Percentiles rank a stretch among this genome's conserved stretches.
These are phyloP conservation scores for Stephanodiscus triporus DNA, from an alignment of 108 stramenopile genomes.

Conservation along the genomic window DNA sequence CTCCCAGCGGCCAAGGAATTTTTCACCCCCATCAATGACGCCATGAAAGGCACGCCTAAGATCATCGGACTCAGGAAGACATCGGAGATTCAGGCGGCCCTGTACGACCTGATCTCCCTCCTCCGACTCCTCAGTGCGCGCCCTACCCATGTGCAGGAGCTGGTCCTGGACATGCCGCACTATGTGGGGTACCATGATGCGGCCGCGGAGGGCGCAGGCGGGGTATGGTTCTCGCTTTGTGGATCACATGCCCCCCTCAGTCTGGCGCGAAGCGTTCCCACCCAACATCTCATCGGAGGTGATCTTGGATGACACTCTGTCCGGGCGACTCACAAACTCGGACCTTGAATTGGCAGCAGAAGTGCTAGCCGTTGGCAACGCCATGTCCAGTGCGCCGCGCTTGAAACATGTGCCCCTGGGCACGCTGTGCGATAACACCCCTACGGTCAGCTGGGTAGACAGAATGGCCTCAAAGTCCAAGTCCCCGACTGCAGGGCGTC, in stretches of 20 bases:
- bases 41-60: not conserved
- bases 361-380: too few species aligned
- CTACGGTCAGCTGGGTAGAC: too few species aligned
- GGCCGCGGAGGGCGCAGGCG: not conserved
- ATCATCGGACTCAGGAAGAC: not conserved
- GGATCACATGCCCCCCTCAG: not conserved
- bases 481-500: too few species aligned
- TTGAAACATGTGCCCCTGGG: too few species aligned
- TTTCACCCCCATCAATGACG: constrained; percentile 1
- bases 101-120: not conserved
- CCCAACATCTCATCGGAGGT: too few species aligned
- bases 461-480: too few species aligned
- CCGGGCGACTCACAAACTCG: too few species aligned
- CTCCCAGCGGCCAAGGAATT: not conserved
- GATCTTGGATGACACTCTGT: too few species aligned
- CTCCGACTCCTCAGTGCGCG: not conserved
- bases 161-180: not conserved
- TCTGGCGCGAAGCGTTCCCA: not conserved
- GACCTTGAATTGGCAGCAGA: too few species aligned
- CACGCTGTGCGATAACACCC: too few species aligned
- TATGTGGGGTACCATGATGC: not conserved
- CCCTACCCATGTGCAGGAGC: not conserved
- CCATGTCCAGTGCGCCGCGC: too few species aligned
- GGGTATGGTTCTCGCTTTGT: not conserved
- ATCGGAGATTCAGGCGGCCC: not conserved